Conservation (phyloP, 306 rosid species). For the Biancaea sappan region DNA sequence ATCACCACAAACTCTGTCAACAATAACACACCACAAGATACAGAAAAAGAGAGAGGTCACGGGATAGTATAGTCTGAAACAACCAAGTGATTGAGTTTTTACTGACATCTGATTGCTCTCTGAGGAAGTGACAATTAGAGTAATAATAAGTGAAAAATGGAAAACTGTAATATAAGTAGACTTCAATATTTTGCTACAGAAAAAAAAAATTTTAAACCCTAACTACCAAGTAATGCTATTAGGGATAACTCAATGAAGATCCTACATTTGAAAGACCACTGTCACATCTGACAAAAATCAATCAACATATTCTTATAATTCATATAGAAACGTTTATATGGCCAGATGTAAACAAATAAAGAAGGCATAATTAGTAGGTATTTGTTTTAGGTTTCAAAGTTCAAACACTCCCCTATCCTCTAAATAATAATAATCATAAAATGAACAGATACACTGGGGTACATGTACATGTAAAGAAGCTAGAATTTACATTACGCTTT, state of each 20-base stretch:
- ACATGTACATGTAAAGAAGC: not conserved
- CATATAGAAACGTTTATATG: not conserved
- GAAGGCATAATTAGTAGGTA: not conserved
- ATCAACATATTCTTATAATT: not conserved
- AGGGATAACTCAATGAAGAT: not conserved
- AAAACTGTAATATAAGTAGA: not conserved
- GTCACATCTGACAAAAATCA: not conserved
- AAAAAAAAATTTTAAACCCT: not conserved
- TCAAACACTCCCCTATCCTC: not conserved
- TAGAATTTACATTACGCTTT: not conserved
- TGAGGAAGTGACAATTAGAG: not conserved
- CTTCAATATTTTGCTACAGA: constrained; percentile 19
- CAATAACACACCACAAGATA: not conserved
- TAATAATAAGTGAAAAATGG: not conserved
- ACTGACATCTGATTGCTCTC: not conserved
- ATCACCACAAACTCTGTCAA: not conserved
- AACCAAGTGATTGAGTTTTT: not conserved
- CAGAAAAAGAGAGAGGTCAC: not conserved
- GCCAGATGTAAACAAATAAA: not conserved
- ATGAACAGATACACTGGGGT: not conserved
- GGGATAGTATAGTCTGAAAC: not conserved
- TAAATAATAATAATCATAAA: not conserved
- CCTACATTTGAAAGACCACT: not conserved
- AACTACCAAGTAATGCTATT: not conserved
- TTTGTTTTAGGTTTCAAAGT: not conserved